Conservation (phyloP, 257 asterid genomes). For the Scutellaria minor region DNA sequence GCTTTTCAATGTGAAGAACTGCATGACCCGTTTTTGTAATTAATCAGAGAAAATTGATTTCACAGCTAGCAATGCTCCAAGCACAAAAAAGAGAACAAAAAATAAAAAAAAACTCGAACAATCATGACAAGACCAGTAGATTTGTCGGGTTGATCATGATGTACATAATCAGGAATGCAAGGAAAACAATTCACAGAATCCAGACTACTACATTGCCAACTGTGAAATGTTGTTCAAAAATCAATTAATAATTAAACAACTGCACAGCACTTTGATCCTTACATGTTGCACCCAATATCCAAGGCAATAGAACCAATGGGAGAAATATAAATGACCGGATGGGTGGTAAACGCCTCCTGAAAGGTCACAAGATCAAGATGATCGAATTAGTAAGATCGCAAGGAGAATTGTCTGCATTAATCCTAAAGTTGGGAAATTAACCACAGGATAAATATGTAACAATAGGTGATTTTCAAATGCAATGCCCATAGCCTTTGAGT, state of each 20-base stretch:
- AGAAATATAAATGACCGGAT: slow-evolving; percentile 64
- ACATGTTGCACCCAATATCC: slow-evolving; percentile 72
- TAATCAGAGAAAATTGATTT: slow-evolving; percentile 18
- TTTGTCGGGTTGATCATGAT: no score
- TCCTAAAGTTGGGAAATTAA: slow-evolving; percentile 18
- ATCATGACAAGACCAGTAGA: no score
- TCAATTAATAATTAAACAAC: not conserved
- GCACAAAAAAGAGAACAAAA: not conserved
- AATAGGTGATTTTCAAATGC: slow-evolving; percentile 2
- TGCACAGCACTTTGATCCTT: slow-evolving; percentile 39
- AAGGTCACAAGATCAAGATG: slow-evolving; percentile 40
- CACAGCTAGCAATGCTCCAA: slow-evolving; percentile 8
- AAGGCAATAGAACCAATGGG: slow-evolving; percentile 71
- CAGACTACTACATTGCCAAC: no score
- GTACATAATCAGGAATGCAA: not conserved
- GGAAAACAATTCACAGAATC: not conserved
- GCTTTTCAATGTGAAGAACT: slow-evolving; percentile 69
- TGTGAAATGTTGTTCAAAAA: not conserved
- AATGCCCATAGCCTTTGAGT: not conserved
- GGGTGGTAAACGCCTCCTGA: slow-evolving; percentile 88
- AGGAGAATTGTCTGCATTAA: slow-evolving; percentile 5
- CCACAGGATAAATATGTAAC: not conserved
- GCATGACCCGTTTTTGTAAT: slow-evolving; percentile 34
- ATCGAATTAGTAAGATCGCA: slow-evolving; percentile 30
- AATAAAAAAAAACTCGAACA: no score